Base-by-base conservation (phyloP, 2,329 filamentous ascomycete genomes). In the Trichoderma sp. region DNA sequence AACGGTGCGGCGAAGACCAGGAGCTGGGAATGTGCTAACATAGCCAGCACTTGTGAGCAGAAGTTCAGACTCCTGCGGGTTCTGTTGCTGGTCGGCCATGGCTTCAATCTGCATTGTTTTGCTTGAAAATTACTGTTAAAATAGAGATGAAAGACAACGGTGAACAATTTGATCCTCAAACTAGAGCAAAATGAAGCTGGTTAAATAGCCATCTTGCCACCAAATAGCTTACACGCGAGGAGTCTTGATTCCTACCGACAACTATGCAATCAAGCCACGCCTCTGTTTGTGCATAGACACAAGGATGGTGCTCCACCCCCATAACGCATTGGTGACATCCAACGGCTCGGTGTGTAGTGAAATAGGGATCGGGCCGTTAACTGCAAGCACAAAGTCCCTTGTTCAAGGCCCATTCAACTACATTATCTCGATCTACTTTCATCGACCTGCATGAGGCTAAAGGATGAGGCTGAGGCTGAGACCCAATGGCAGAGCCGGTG, bases 1-100 rank as follows among this genome's bases (percentile, higher is more conserved):
- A 10, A 64, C 50, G 3, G 57, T 68, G 13, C 64, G 66, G n/a
- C 61, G 69, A 35, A 71, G 68, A 0, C 69, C 70, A 5, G 67
- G 60, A 22, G 67, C 69, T 25, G 70, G 70, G 34, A 69, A 69
- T 2, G 32, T 50, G 42, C 48, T 67, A n/a, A 67, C 54, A 64
- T 64, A 64, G 5, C 61, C 61, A 32, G 61, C 61, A 35, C 61
- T 64, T 17, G 50, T 56, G 17, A 19, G 50, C 1, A 64, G 27
- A 19, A 64, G 61, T 12, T 34, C 37, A 34, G 52, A 54, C 19
- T 64, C 50, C 19, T 56, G 61, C 7, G 29, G 58, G n/a, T 17
- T 35, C 37, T 64, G 12, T 27, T 64, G 61, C 12, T 64, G 50
- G 25, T 64, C 61, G 5, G 61, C 5, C 61, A 64, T 64, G 10